Evolutionary conservation across 2,329 filamentous ascomycete genomes (phyloP), one percentile per base, ranked within the genome.

Genomic region (Dendryphion nanum): DNA sequence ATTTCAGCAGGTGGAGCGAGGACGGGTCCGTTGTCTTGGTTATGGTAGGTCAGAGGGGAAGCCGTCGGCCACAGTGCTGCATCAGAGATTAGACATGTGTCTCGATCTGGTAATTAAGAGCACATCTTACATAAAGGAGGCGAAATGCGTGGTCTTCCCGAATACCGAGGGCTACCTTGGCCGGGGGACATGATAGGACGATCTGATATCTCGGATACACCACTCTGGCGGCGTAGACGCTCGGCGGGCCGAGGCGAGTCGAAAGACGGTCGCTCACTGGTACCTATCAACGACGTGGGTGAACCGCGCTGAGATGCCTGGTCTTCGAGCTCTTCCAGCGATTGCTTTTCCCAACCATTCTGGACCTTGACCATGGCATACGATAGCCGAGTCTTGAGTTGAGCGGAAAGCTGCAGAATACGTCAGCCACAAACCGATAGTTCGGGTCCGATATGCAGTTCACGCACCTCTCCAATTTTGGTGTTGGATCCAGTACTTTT

Each of bases 291-390:
- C 76, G 40, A 74, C 70, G 63, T 76, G 77, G 33, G 83, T 75
- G 84, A 87, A 15, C 74, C 78, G 14, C 41, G 76, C 77, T 85
- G 81, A 2, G 86, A 87, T 7, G 86, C 80, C 28, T 88, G 69
- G 32, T 79, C 80, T 66, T 91, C 88, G 19, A 91, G 79, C 64
- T 91, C 86, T 38, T 85, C 82, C 41, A 93, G 80, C 14, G 81
- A 82, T 47, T 85, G 82, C 34, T 83, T 78, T 66, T 95, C 86
- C 85, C 89, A 93, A 41, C 88, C 89, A 59, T 94, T 83, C 47
- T 68, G 88, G 28, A 96, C 86, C 66, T 95, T 96, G 60, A 94
- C 78, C 78, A 95, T 93, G 48, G 91, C 91, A 65, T 96, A 96
- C 5, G 89, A 88, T 18, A 97, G 76, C 54, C 89, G 85, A 35